Base-by-base conservation (phyloP, 176 grass and related monocot genomes). In the Chrysopogon serrulatus region DNA sequence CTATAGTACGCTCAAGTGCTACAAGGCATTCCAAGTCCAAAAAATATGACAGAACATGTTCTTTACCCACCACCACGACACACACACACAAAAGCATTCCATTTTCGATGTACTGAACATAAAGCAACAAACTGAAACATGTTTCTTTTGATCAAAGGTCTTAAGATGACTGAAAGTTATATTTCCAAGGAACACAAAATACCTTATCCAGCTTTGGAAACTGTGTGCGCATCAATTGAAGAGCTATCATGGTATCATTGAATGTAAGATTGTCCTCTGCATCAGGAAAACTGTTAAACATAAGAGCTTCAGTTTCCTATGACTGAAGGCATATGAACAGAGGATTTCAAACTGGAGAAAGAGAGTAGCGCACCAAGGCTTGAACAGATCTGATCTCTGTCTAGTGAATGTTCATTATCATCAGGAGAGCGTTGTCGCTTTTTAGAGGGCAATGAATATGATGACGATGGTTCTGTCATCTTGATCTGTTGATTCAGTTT, bases 161-260 rank as follows among this genome's bases (percentile, higher is more conserved):
- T 75, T 32, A 59, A 19, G 74, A 56, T 43, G 72, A 63, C 24
- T 10, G 14, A 44, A 73, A 42, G 21, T 13, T 26, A 13, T 14
- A 86, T 45, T 35, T 49, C 11, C 2, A 77, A 73, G 16, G 31
- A 28, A 47, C 12, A 18, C 35, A 63, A 21, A 80, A 82, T 86
- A 91, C 91, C 89, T 97, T 97, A 51, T 97, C 91, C 54, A 91
- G 34, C 71, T 86, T 97, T 53, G 94, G 94, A 74, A 97, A 97
- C 27, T 97, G 94, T 36, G 89, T 36, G 36, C 79, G 86, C 94
- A 97, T 97, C 82, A 97, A 90, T 76, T 91, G 94, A 78, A 97
- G 94, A 86, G 94, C 94, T 71, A 97, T 83, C 69, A 87, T 74
- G 16, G 91, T 97, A 88, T 97, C 91, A 74, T 63, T 97, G 74